Conservation (phyloP, 2,329 filamentous ascomycete species). For the Paraphaeosphaeria minitans region DNA sequence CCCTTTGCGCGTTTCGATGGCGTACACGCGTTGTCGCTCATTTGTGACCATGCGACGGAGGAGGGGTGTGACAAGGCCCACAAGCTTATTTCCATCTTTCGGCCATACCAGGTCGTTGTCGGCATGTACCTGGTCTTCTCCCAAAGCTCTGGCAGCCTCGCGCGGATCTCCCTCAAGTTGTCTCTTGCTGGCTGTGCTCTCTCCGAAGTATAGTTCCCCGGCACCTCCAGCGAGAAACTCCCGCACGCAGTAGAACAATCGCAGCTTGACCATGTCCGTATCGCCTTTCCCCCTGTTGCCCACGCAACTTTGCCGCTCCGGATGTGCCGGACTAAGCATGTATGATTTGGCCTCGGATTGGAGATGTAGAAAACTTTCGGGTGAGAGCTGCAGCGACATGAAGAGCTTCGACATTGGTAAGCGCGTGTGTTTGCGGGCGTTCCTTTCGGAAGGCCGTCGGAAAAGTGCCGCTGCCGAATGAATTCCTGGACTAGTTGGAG, state of each 20-base stretch:
- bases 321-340: constrained; percentile 61
- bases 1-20: constrained; percentile 60
- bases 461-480: constrained; percentile 60
- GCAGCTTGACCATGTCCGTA: constrained; percentile 61
- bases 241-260: constrained; percentile 61
- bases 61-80: constrained; percentile 62
- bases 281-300: constrained; percentile 61
- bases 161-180: constrained; percentile 39
- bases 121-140: constrained; percentile 47
- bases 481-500: constrained; percentile 55
- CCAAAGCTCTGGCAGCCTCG: constrained; percentile 42
- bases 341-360: constrained; percentile 62
- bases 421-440: constrained; percentile 61
- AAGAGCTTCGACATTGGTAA: constrained; percentile 64
- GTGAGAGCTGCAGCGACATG: constrained; percentile 59
- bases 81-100: constrained; percentile 59
- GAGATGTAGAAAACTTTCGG: constrained; percentile 61
- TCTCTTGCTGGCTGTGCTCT: constrained; percentile 34
- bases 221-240: constrained; percentile 58
- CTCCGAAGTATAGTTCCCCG: constrained; percentile 58
- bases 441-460: constrained; percentile 46
- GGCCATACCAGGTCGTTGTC: constrained; percentile 58
- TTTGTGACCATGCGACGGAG: constrained; percentile 65
- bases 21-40: constrained; percentile 63
- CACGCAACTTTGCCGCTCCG: constrained; percentile 62